Percentiles rank a stretch among this genome's conserved stretches.
Evolutionary conservation across 306 rosid species (phyloP).

Genomic region (Trifolium subterraneum): DNA sequence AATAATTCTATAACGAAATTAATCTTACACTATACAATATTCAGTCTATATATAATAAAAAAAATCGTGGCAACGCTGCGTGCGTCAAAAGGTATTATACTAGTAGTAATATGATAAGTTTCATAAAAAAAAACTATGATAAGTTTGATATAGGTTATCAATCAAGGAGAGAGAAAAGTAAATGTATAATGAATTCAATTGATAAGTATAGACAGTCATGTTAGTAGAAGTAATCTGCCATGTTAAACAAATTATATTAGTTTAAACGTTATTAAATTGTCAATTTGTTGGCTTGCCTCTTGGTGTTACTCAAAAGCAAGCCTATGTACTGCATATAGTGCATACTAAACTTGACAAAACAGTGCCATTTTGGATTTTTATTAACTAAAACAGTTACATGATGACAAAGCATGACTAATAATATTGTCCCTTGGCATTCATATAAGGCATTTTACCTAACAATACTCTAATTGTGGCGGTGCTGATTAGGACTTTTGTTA

Average conservation of each 20-base stretch:
- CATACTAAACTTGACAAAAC: neutral
- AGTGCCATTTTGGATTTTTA: neutral
- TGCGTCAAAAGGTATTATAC: too few relatives aligned
- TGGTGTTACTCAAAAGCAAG: constrained; percentile 46
- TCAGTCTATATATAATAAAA: too few relatives aligned
- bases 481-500: too few relatives aligned
- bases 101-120: too few relatives aligned
- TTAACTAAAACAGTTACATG: neutral
- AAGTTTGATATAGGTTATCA: too few relatives aligned
- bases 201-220: neutral
- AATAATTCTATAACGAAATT: too few relatives aligned
- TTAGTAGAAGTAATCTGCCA: constrained; percentile 1
- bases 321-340: neutral
- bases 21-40: too few relatives aligned
- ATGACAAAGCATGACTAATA: neutral
- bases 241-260: constrained; percentile 8
- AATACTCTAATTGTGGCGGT: neutral
- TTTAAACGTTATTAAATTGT: constrained; percentile 20
- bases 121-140: too few relatives aligned
- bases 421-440: constrained; percentile 47
- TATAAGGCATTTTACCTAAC: constrained; percentile 21
- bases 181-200: too few relatives aligned
- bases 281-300: constrained; percentile 41
- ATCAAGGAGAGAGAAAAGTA: too few relatives aligned
- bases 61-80: too few relatives aligned